phyloP scores from a whole-genome alignment of 1,284 basidiomycete species.

The Ustilago cynodontis region DNA sequence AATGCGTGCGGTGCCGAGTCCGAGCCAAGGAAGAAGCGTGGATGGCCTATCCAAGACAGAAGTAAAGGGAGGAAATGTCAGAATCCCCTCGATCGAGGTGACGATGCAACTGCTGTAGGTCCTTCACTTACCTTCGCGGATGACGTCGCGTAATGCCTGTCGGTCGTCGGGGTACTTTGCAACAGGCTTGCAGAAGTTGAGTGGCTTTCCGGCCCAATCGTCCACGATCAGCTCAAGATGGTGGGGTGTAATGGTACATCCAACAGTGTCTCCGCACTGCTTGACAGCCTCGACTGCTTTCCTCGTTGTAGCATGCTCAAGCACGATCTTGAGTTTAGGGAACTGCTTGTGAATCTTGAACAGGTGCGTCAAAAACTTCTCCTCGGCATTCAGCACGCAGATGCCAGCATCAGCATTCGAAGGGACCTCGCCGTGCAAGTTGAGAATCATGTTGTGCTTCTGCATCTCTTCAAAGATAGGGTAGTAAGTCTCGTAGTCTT shows the following conservation, averaged over 20 bases:
- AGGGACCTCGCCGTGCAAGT: conserved; percentile 96
- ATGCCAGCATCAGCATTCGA: conserved; percentile 86
- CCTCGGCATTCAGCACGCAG: conserved; percentile 94
- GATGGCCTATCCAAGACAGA: conserved; percentile 77
- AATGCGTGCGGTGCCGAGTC: conserved; percentile 95
- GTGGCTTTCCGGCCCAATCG: conserved; percentile 95
- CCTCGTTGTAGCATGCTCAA: conserved; percentile 98
- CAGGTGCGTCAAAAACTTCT: conserved; percentile 89
- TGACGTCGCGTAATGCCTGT: conserved; percentile 82
- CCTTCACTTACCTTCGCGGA: conserved; percentile 72
- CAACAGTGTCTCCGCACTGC: conserved; percentile 78
- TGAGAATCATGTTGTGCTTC: conserved; percentile 90
- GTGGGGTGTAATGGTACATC: conserved; percentile 96
- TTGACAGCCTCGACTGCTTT: conserved; percentile 85
- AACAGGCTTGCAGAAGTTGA: conserved; percentile 98
- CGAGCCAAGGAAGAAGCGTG: conserved; percentile 96
- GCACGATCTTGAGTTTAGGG: conserved; percentile 92
- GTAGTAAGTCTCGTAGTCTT: conserved; percentile 95
- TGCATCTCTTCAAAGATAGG: conserved; percentile 96
- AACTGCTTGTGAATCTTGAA: conserved; percentile 84
- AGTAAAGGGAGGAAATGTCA: not conserved
- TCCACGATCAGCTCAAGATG: conserved; percentile 95
- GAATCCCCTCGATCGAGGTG: not conserved
- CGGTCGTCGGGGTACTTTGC: conserved; percentile 96
- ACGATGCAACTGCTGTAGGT: not conserved